phyloP scores from a whole-genome alignment of 176 grass and related monocot species.

The Carex littledalei region DNA sequence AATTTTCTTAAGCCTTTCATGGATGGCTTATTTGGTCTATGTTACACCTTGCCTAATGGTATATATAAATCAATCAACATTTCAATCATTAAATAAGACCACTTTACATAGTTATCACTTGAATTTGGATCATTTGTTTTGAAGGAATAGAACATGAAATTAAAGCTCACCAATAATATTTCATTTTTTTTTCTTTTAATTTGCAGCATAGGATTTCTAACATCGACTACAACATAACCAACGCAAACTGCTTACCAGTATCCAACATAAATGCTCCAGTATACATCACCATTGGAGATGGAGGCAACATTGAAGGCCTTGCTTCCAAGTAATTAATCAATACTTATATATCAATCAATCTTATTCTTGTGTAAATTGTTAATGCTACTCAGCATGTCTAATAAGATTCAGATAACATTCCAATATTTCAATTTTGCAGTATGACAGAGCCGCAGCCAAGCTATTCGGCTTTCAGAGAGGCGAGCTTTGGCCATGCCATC shows the following conservation, averaged over 20 bases:
- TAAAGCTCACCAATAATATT: neutral
- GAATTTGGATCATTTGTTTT: neutral
- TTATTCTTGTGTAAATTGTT: neutral
- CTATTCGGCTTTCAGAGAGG: slow-evolving; percentile 64
- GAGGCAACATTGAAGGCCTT: slow-evolving; percentile 54
- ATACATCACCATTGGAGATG: slow-evolving; percentile 61
- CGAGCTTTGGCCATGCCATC: slow-evolving; percentile 57
- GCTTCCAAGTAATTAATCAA: slow-evolving; percentile 31
- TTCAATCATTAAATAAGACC: too few relatives aligned
- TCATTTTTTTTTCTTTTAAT: neutral
- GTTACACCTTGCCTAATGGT: neutral
- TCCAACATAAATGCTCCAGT: slow-evolving; percentile 41
- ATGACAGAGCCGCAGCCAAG: slow-evolving; percentile 47
- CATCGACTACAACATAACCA: slow-evolving; percentile 40
- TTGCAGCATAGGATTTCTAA: slow-evolving; percentile 52
- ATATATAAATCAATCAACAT: neutral
- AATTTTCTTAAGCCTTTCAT: neutral
- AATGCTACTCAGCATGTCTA: neutral
- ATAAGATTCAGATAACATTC: neutral
- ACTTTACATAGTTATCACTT: neutral
- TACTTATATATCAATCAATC: neutral
- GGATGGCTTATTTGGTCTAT: neutral
- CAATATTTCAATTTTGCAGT: slow-evolving; percentile 21
- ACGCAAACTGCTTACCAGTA: slow-evolving; percentile 31
- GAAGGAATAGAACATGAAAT: neutral